Evolutionary conservation across 805 yeast species (phyloP).

Genomic region (Barnettozyma vustinii): DNA sequence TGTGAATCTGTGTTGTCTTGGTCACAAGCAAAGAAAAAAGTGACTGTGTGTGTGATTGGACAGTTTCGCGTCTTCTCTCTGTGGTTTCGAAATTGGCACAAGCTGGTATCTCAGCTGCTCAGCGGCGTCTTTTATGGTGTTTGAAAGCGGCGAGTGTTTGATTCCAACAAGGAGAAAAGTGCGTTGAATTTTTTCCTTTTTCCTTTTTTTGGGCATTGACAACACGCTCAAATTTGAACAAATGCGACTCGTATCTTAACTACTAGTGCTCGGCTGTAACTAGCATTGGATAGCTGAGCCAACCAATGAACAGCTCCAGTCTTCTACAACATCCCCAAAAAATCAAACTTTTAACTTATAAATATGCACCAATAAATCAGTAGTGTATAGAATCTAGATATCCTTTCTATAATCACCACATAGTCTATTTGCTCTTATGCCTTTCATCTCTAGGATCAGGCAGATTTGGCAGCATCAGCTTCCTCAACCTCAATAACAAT

Average conservation of each 20-base stretch:
- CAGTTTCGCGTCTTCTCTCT: background rate
- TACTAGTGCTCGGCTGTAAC: background rate
- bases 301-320: background rate
- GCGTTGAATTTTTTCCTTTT: background rate
- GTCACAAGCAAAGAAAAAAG: background rate
- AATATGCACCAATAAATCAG: background rate
- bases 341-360: background rate
- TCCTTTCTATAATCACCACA: background rate
- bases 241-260: background rate
- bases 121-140: background rate
- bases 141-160: background rate
- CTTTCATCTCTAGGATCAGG: background rate
- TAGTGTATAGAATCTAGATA: background rate
- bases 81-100: background rate
- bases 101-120: background rate
- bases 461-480: conserved; percentile 13
- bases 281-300: background rate
- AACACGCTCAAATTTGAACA: background rate
- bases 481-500: conserved; percentile 13
- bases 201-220: background rate
- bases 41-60: background rate
- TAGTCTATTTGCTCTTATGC: background rate
- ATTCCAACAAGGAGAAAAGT: background rate
- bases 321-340: background rate
- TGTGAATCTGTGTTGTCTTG: background rate